These are phyloP conservation scores for Paspalum notatum DNA, from an alignment of 176 grass and related monocot genomes.

Conservation along the genomic window DNA sequence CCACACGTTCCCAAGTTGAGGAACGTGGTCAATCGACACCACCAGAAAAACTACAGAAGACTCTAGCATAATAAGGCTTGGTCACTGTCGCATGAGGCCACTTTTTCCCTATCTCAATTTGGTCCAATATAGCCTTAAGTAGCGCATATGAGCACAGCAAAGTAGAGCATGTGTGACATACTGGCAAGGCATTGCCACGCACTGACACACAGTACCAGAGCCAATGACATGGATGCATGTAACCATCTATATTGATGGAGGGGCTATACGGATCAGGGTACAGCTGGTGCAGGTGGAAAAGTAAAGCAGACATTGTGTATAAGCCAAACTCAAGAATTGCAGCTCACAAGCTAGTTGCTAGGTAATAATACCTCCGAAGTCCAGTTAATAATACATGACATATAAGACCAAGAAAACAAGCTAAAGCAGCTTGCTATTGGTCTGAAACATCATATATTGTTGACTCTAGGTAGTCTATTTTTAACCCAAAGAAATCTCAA, in stretches of 20 bases:
- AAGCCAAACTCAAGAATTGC: not conserved
- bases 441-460: not conserved
- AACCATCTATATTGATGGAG: not conserved
- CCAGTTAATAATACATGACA: not conserved
- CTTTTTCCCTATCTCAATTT: not conserved
- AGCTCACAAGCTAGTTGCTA: not conserved
- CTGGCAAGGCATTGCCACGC: too few species aligned
- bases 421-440: not conserved
- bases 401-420: not conserved
- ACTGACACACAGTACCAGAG: not conserved
- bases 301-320: not conserved
- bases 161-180: not conserved
- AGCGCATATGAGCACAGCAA: not conserved
- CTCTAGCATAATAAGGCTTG: not conserved
- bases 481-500: not conserved
- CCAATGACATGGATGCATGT: not conserved
- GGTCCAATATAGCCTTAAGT: not conserved
- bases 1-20: too few species aligned
- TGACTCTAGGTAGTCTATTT: not conserved
- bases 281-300: not conserved
- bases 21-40: not conserved
- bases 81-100: not conserved
- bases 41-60: not conserved
- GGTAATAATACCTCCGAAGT: not conserved
- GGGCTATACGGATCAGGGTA: not conserved